These are phyloP conservation scores for Suillus ampliporus DNA, from an alignment of 768 basidiomycete species.

Conservation along the genomic window DNA sequence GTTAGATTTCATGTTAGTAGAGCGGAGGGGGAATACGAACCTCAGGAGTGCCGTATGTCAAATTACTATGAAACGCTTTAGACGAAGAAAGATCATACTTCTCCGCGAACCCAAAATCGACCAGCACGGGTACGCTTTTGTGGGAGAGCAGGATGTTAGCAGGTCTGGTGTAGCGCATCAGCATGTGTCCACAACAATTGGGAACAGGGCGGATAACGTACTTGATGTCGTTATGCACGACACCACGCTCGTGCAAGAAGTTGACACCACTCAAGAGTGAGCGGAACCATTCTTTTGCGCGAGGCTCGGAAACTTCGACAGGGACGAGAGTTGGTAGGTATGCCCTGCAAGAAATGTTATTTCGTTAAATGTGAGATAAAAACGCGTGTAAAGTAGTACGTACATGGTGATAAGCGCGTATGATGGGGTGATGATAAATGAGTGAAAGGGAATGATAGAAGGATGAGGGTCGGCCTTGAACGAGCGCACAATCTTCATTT, in stretches of 20 bases:
- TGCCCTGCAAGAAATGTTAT: constrained; percentile 57
- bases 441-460: constrained; percentile 90
- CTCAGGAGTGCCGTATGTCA: constrained; percentile 92
- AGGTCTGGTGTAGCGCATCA: constrained; percentile 54
- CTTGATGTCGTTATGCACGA: constrained; percentile 96
- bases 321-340: constrained; percentile 87
- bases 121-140: constrained; percentile 82
- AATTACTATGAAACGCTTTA: constrained; percentile 79
- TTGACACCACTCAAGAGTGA: constrained; percentile 82
- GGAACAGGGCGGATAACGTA: constrained; percentile 40
- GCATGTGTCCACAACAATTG: neutral
- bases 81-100: constrained; percentile 69
- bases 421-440: constrained; percentile 91
- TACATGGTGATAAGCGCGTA: constrained; percentile 94
- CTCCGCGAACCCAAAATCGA: constrained; percentile 97
- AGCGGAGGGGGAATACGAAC: constrained; percentile 43
- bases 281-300: constrained; percentile 82
- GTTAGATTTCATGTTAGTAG: neutral
- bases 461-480: constrained; percentile 89
- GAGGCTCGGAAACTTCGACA: constrained; percentile 82
- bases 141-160: constrained; percentile 90
- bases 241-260: constrained; percentile 82
- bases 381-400: constrained; percentile 37
- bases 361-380: constrained; percentile 17
- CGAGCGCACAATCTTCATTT: constrained; percentile 93